Conservation (phyloP, 2,329 filamentous ascomycete species). For the Eurotiales sp. region DNA sequence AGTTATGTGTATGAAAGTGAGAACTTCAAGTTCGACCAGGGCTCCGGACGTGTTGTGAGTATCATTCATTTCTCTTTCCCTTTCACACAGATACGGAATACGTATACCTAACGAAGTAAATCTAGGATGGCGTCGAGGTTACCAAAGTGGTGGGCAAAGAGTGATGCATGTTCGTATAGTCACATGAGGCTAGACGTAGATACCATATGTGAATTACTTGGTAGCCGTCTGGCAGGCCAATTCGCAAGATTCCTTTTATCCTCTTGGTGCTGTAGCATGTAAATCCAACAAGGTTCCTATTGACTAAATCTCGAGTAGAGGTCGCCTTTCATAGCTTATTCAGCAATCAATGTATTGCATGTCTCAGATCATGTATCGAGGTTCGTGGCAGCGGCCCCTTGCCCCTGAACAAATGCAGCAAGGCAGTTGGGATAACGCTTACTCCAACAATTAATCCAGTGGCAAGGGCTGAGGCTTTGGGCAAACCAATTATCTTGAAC, state of each 20-base stretch:
- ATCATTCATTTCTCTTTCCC: background rate
- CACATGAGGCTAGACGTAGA: background rate
- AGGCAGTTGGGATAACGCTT: background rate
- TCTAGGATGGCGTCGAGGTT: conserved; percentile 14
- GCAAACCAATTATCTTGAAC: background rate
- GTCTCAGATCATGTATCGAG: background rate
- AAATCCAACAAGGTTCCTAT: too few species aligned
- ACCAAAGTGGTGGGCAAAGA: conserved; percentile 13
- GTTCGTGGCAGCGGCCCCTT: background rate
- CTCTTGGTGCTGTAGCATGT: too few species aligned
- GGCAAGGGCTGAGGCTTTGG: background rate
- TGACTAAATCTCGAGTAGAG: background rate
- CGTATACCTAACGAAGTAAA: too few species aligned
- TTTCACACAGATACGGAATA: background rate
- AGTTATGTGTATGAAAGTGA: conserved; percentile 63
- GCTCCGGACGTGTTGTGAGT: conserved; percentile 6
- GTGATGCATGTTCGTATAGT: background rate
- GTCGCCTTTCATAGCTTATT: too few species aligned
- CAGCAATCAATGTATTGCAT: too few species aligned
- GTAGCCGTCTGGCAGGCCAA: too few species aligned
- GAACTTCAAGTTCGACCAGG: conserved; percentile 28
- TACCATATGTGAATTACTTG: too few species aligned
- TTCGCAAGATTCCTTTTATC: too few species aligned
- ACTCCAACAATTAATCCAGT: background rate
- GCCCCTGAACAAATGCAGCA: background rate